Base-by-base conservation (phyloP, 208 protist genomes). In the Crithidia brevicula region DNA sequence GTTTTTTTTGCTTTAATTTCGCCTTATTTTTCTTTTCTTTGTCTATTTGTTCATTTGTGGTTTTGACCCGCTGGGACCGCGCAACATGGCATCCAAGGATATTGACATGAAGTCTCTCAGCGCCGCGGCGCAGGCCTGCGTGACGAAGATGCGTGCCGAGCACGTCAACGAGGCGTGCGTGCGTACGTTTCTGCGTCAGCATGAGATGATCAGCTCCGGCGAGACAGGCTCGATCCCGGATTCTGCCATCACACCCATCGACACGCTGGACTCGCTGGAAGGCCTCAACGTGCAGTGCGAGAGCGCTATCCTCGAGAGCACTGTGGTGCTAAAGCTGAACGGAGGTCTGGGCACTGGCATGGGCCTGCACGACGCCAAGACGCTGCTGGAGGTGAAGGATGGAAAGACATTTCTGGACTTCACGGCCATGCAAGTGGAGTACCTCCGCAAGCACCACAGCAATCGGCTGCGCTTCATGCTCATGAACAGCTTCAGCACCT, bases 401-500 rank as follows among this genome's bases (percentile, higher is more conserved):
- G 88, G 86, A 7, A 81, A 98, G 60, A 99, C 91, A 11, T 99
- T 99, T 73, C 88, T 99, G 3, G 98, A 99, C 71, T 82, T 99
- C 30, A 99, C 92, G 36, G 85, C 98, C 10, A 63, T 91, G 65
- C 98, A 99, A 79, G 67, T 97, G 34, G 72, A 94, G 77, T 82
- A 92, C 73, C 71, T 99, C 36, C 98, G 98, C 72, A 82, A 93
- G 43, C 70, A 72, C 54, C 88, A 93, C 79, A 82, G 85, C 30
- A 69, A 80, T 22, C 56, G 86, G n/a, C 85, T 99, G 43, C 97
- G 96, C 34, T 94, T 99, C 52, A 94, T 99, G 74, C 80, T 99
- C 10, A 99, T 99, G 98, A 98, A 99, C 77, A 99, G 96, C 42
- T 99, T 99, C 88, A 98, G 92, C 81, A 99, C 99, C 23, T 75